Base-by-base conservation (phyloP, 2,329 filamentous ascomycete genomes). In the Fusarium albidum region DNA sequence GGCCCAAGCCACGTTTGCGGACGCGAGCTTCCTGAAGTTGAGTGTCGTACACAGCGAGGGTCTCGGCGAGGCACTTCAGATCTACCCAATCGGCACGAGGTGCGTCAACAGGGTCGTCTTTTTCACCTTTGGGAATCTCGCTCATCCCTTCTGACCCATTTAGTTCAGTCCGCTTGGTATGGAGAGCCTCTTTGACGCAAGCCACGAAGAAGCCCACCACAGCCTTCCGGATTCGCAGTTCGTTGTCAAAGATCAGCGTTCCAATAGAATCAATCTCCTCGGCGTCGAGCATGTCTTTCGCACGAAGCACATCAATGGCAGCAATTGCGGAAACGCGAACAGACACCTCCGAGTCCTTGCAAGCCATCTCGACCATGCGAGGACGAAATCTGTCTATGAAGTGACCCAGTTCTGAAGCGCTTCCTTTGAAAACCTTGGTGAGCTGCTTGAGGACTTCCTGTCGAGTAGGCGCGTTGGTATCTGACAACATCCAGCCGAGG, bases 401-500 rank as follows among this genome's bases (percentile, higher is more conserved):
- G 54, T 92, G 91, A 51, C 92, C 90, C 45, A 99, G 79, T 60
- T 96, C 85, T 69, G 92, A 92, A 46, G 92, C 86, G 61, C 91
- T 87, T 52, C 91, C 87, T 67, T 87, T 88, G 74, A 96, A 94
- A 6, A 99, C 82, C 51, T 84, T 87, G 17, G 85, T 81, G 12
- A 99, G 80, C 71, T 98, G 92, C 67, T 87, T 91, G 34, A 99
- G 76, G 3, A 96, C 92, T 71, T 96, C 92, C n/a, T 88, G 82
- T 47, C 95, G 85, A 17, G 91, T 93, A 9, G 86, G 77, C 1
- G 87, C 80, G 55, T 87, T 82, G 4, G 87, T 82, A 70, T 99
- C 95, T 5, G 93, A 96, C 26, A 99, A 81, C 68, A 96, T 88
- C 95, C 95, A 99, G 45, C 95, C 95, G 6, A 99, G 80, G 68